Base-by-base conservation (phyloP, 345 rosid genomes). In the Gynandropsis gynandra region DNA sequence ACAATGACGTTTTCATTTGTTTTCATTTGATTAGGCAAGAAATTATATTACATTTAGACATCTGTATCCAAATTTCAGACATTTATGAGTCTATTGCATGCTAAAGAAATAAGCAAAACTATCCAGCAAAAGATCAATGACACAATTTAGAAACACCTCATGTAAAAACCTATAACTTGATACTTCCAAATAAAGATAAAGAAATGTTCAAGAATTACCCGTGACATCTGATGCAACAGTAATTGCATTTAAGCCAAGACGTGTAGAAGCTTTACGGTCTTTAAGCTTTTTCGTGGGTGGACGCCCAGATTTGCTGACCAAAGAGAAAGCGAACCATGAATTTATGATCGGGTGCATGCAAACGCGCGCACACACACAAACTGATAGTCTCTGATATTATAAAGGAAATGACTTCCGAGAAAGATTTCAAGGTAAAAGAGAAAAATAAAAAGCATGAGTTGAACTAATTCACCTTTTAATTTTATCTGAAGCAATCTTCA, bases 211-310 rank as follows among this genome's bases (percentile, higher is more conserved):
- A 44, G 16, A 38, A 42, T 2, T 75, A 93, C 97, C 97, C 44
- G 84, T 65, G 45, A 74, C 71, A 63, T 80, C 94, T 35, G 76
- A 56, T 52, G 90, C 69, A 58, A 72, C 69, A 27, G 59, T 61
- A 50, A 67, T 77, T 4, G 69, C 58, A 59, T 71, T 59, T 51
- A 68, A 65, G 56, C 76, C 88, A 52, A 74, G 65, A 40, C 82
- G 83, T 35, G 72, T 47, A 45, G 76, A 42, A 45, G 76, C 76
- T 65, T 83, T 93, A 64, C 84, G 79, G 65, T 83, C 95, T 63
- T 85, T 87, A 63, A 83, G 60, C 74, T 85, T 93, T 67, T 76
- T 83, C 21, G 76, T 67, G 50, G 93, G 95, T 47, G 95, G 94
- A 44, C 90, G 85, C 20, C 97, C 97, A 29, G 74, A 65, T 72